phyloP scores from a whole-genome alignment of 2,329 filamentous ascomycete species.

The Cercospora zeina region DNA sequence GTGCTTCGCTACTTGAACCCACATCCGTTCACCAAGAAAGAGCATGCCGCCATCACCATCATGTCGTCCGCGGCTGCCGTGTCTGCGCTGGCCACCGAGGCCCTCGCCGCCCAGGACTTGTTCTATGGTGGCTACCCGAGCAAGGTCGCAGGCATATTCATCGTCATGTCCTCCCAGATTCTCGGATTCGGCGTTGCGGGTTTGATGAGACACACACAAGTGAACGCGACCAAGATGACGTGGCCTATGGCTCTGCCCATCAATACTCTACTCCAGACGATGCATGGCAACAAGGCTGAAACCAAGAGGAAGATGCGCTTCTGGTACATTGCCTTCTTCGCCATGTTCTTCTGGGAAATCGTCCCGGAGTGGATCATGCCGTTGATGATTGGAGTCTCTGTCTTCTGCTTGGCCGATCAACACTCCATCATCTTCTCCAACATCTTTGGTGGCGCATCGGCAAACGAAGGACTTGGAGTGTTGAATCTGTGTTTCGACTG shows the following conservation, averaged over 20 bases:
- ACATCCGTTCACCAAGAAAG: slow-evolving; percentile 39
- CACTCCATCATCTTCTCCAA: slow-evolving; percentile 50
- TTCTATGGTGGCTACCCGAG: slow-evolving; percentile 49
- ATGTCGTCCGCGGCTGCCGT: slow-evolving; percentile 48
- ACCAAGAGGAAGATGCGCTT: slow-evolving; percentile 46
- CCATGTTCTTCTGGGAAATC: slow-evolving; percentile 52
- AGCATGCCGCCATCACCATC: slow-evolving; percentile 46
- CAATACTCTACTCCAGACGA: slow-evolving; percentile 44
- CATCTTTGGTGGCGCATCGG: slow-evolving; percentile 53
- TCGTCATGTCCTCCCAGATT: slow-evolving; percentile 52
- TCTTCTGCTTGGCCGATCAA: slow-evolving; percentile 52
- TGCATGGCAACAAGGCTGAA: slow-evolving; percentile 43
- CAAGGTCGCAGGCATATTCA: slow-evolving; percentile 47
- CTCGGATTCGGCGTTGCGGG: slow-evolving; percentile 55
- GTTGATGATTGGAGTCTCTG: slow-evolving; percentile 44
- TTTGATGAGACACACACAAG: slow-evolving; percentile 48
- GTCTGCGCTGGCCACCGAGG: slow-evolving; percentile 43
- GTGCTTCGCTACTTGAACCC: slow-evolving; percentile 45
- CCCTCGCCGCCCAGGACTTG: slow-evolving; percentile 50
- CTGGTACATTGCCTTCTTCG: slow-evolving; percentile 46
- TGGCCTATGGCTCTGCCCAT: slow-evolving; percentile 47
- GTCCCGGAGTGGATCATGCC: slow-evolving; percentile 53
- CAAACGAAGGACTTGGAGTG: slow-evolving; percentile 50
- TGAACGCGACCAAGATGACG: slow-evolving; percentile 54
- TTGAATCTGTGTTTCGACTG: slow-evolving; percentile 49